Percentiles rank a stretch among this genome's conserved stretches.
Conservation (phyloP, 352 stramenopile genomes). For the Pythium angustatum region DNA sequence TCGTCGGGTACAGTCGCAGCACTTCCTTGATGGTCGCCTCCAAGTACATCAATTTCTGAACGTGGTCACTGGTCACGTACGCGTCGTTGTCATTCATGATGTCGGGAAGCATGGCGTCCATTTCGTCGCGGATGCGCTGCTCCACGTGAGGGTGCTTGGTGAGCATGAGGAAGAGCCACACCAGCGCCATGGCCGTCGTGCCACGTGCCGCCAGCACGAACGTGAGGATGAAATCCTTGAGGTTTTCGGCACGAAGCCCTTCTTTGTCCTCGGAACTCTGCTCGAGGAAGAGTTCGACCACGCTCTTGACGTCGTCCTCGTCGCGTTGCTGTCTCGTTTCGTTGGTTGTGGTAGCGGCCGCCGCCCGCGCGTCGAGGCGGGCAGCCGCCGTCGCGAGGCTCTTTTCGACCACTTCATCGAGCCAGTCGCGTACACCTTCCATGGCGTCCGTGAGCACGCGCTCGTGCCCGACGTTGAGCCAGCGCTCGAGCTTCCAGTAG, state of each 20-base stretch:
- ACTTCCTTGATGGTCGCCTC: constrained; percentile 61
- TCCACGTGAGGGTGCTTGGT: constrained; percentile 53
- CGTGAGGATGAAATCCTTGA: constrained; percentile 9
- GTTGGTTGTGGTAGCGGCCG: too few species aligned
- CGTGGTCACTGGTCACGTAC: constrained; percentile 47
- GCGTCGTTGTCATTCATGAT: constrained; percentile 23
- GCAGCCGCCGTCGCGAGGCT: constrained; percentile 27
- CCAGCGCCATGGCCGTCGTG: constrained; percentile 66
- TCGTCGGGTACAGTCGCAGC: constrained; percentile 58
- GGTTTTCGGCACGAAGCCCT: background rate
- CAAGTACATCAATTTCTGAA: constrained; percentile 58
- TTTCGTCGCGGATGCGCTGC: constrained; percentile 45
- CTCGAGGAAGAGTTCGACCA: constrained; percentile 6
- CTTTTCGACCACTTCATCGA: constrained; percentile 41
- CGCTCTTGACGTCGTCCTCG: constrained; percentile 18
- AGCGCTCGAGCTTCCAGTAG: constrained; percentile 50
- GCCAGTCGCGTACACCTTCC: constrained; percentile 36
- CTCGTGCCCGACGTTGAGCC: constrained; percentile 44
- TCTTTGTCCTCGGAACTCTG: background rate
- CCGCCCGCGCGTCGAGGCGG: too few species aligned
- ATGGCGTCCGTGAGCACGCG: constrained; percentile 33
- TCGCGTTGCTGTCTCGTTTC: background rate
- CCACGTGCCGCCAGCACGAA: constrained; percentile 77
- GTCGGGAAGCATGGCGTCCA: constrained; percentile 31
- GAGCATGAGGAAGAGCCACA: constrained; percentile 74